Percentiles rank a stretch among this genome's conserved stretches.
These are phyloP conservation scores for Metarhizium album DNA, from an alignment of 2,329 filamentous ascomycete species.

Conservation along the genomic window DNA sequence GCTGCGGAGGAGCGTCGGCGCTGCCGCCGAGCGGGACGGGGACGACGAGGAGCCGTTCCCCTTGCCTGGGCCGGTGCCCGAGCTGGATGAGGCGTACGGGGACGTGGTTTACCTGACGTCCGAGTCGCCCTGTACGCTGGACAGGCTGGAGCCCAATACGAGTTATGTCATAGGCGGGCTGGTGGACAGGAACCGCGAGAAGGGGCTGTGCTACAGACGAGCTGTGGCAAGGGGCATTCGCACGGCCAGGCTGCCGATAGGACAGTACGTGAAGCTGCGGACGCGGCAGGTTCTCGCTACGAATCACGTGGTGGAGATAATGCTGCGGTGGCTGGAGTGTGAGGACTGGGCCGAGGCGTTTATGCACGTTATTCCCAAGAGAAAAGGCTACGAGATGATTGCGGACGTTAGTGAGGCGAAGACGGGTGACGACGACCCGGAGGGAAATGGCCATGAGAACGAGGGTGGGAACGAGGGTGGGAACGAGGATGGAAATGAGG, in stretches of 20 bases:
- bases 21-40: conserved; percentile 18
- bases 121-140: conserved; percentile 78
- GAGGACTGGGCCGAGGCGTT: conserved; percentile 91
- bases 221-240: conserved; percentile 66
- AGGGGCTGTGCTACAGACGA: conserved; percentile 81
- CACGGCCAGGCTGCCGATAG: conserved; percentile 86
- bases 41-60: conserved; percentile 24
- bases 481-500: conserved; percentile 3
- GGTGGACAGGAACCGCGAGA: conserved; percentile 93
- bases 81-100: conserved; percentile 21
- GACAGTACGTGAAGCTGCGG: conserved; percentile 87
- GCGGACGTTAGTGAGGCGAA: conserved; percentile 14
- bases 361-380: conserved; percentile 73
- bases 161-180: conserved; percentile 90
- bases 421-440: too few species aligned
- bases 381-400: conserved; percentile 70
- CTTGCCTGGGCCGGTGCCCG: conserved; percentile 22
- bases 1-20: conserved; percentile 31
- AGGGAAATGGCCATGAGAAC: conserved; percentile 15
- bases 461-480: conserved; percentile 13
- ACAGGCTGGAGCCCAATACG: conserved; percentile 73
- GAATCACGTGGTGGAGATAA: conserved; percentile 95
- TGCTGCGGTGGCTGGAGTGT: conserved; percentile 83
- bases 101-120: conserved; percentile 78
- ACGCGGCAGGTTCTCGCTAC: conserved; percentile 80